Evolutionary conservation across 2,329 filamentous ascomycete species (phyloP).

Genomic region (Aspergillus japonicus): DNA sequence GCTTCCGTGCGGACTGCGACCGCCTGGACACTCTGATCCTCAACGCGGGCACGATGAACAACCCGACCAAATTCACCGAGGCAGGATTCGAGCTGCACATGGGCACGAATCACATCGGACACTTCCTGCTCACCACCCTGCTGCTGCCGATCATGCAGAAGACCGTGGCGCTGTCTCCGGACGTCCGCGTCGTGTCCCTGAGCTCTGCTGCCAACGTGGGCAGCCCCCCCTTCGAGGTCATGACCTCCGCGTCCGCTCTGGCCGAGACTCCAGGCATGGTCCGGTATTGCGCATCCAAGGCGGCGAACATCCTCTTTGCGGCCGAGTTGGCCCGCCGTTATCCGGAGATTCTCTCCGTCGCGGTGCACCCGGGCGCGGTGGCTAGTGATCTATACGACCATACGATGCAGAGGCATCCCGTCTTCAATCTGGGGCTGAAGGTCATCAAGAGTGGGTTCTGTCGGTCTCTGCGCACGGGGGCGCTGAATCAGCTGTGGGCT

Average conservation of each 20-base stretch:
- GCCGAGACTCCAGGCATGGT: constrained; percentile 40
- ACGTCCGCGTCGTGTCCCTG: constrained; percentile 41
- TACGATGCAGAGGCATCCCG: constrained; percentile 23
- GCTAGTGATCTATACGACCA: constrained; percentile 41
- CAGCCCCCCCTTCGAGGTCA: constrained; percentile 35
- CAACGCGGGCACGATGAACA: constrained; percentile 50
- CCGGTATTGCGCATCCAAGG: constrained; percentile 54
- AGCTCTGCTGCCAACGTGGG: constrained; percentile 38
- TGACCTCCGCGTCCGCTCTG: constrained; percentile 39
- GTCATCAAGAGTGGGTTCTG: constrained; percentile 27
- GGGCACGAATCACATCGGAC: constrained; percentile 49
- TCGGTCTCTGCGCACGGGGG: constrained; percentile 34
- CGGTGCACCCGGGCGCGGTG: constrained; percentile 52
- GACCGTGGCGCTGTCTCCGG: constrained; percentile 30
- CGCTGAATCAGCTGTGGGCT: constrained; percentile 45
- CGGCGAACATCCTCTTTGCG: constrained; percentile 51
- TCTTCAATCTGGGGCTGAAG: constrained; percentile 24
- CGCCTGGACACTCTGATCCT: constrained; percentile 48
- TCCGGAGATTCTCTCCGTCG: constrained; percentile 45
- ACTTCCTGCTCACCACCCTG: constrained; percentile 46
- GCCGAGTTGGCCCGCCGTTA: constrained; percentile 47
- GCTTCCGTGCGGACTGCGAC: constrained; percentile 41
- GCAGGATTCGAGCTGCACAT: constrained; percentile 47
- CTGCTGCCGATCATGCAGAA: constrained; percentile 43
- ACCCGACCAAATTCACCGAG: constrained; percentile 36